Conservation (phyloP, 768 basidiomycete genomes). For the Auricularia sp. region DNA sequence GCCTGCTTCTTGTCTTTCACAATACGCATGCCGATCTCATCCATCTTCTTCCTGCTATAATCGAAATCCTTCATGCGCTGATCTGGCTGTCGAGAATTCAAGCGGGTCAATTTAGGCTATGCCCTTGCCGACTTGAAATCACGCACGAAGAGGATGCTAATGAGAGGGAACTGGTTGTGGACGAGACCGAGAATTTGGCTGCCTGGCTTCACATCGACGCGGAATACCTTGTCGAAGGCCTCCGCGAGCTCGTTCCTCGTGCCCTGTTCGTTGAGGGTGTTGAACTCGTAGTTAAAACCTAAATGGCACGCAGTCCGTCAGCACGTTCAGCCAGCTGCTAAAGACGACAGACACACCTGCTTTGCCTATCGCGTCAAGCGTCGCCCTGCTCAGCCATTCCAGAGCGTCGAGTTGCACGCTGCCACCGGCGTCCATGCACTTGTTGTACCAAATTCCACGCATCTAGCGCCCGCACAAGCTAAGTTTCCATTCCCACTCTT, state of each 20-base stretch:
- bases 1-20: not conserved
- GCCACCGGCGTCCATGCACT: not conserved
- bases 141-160: not conserved
- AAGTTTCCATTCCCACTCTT: not conserved
- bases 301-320: not conserved
- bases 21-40: not conserved
- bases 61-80: not conserved
- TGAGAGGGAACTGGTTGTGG: conserved; percentile 20
- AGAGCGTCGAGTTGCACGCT: not conserved
- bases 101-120: not conserved
- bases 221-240: conserved; percentile 17
- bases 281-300: conserved; percentile 32
- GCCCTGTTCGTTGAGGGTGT: conserved; percentile 17
- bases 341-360: conserved; percentile 18
- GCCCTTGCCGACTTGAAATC: not conserved
- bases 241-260: conserved; percentile 7
- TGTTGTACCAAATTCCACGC: not conserved
- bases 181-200: conserved; percentile 4
- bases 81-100: not conserved
- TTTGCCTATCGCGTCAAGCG: conserved; percentile 34
- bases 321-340: not conserved
- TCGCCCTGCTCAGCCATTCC: conserved; percentile 9
- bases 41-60: not conserved
- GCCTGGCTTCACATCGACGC: conserved; percentile 19
- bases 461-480: not conserved